A percentile compares a stretch with the other conserved stretches of the same genome.
Evolutionary conservation across 2,329 filamentous ascomycete species (phyloP).

Genomic region (Aureobasidium mangrovei): DNA sequence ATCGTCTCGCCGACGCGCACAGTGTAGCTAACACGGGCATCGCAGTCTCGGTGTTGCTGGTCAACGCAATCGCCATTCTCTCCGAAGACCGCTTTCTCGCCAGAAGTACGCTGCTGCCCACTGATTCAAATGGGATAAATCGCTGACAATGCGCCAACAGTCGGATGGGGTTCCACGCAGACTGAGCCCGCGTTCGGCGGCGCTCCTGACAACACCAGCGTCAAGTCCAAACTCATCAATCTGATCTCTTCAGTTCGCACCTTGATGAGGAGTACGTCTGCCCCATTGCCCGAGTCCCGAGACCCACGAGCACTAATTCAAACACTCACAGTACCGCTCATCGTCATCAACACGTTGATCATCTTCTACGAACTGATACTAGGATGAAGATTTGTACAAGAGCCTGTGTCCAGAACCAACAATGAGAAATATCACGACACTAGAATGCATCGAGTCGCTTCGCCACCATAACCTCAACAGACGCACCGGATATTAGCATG

Average conservation of each 20-base stretch:
- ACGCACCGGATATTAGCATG: no score
- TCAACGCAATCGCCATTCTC: conserved; percentile 88
- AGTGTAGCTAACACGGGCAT: conserved; percentile 19
- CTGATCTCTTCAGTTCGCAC: conserved; percentile 84
- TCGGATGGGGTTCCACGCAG: conserved; percentile 64
- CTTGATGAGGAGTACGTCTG: conserved; percentile 75
- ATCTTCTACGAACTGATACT: conserved; percentile 75
- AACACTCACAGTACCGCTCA: conserved; percentile 62
- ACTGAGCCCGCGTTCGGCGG: conserved; percentile 73
- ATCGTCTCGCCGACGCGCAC: conserved; percentile 1
- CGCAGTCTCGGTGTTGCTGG: conserved; percentile 70
- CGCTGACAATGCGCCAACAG: conserved; percentile 34
- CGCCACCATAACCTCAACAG: neutral
- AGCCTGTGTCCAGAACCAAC: neutral
- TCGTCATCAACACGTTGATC: conserved; percentile 72
- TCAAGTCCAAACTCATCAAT: conserved; percentile 81
- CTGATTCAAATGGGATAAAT: neutral
- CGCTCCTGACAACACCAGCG: conserved; percentile 59
- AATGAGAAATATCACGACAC: neutral
- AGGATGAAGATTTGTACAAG: conserved; percentile 42
- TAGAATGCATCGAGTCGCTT: neutral
- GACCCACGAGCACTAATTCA: conserved; percentile 12
- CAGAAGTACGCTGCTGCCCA: conserved; percentile 47
- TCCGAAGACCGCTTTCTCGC: conserved; percentile 92
- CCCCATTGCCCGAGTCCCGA: neutral